A percentile compares a stretch with the other conserved stretches of the same genome.
Conservation (phyloP, 2,329 filamentous ascomycete species). For the Colletotrichum sp. region DNA sequence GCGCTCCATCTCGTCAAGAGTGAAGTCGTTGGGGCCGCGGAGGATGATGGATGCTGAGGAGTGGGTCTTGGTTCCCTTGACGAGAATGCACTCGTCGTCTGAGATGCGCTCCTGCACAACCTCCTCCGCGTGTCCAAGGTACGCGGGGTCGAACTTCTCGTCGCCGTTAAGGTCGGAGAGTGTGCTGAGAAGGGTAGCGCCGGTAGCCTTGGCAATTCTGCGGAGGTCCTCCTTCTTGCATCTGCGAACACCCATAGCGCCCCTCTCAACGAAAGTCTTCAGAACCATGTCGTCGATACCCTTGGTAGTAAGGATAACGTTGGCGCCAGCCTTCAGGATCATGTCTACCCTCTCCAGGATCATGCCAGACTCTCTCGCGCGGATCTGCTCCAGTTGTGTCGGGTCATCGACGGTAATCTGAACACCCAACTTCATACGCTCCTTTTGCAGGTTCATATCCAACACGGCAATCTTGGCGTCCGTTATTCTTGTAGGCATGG, state of each 20-base stretch:
- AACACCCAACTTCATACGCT: conserved; percentile 98
- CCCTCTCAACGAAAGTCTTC: conserved; percentile 93
- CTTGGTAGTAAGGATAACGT: conserved; percentile 96
- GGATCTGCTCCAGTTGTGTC: conserved; percentile 95
- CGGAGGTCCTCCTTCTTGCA: conserved; percentile 99
- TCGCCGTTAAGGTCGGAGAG: conserved; percentile 97
- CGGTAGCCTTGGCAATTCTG: conserved; percentile 94
- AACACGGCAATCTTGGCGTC: conserved; percentile 97
- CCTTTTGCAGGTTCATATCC: conserved; percentile 98
- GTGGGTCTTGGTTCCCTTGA: conserved; percentile 94
- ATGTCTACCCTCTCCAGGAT: conserved; percentile 93
- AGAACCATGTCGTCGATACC: conserved; percentile 96
- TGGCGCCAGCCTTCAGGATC: conserved; percentile 96
- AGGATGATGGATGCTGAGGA: conserved; percentile 96
- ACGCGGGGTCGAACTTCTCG: conserved; percentile 91
- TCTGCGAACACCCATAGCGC: conserved; percentile 92
- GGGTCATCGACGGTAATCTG: conserved; percentile 98
- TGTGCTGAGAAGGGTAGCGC: conserved; percentile 89
- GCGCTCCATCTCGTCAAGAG: conserved; percentile 98
- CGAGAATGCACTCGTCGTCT: conserved; percentile 96
- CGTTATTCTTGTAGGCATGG: conserved; percentile 90
- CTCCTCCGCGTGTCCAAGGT: conserved; percentile 90
- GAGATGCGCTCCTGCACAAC: conserved; percentile 98
- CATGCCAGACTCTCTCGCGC: conserved; percentile 90
- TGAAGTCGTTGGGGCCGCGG: conserved; percentile 93